Base-by-base conservation (phyloP, 345 rosid genomes). In the Pugionium dolabratum region DNA sequence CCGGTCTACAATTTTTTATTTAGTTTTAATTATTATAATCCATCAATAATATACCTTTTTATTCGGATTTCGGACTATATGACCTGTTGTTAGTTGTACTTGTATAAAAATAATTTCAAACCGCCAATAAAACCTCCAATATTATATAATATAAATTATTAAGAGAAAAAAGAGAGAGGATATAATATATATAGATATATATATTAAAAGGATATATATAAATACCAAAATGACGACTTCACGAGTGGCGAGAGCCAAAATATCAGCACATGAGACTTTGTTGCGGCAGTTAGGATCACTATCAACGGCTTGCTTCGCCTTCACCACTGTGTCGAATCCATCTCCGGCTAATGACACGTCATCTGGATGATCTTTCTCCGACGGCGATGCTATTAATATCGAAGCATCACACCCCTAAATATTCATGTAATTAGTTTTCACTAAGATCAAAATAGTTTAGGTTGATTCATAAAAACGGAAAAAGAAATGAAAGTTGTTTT, bases 261-360 rank as follows among this genome's bases (percentile, higher is more conserved):
- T 87, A 69, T 93, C 98, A 40, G 98, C 96, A 66, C 97, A 93
- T 2, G 98, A 89, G 46, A 93, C 98, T 81, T 78, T 89, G 84
- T 87, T 90, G 63, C 77, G 82, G 80, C 98, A 93, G 18, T 57
- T 56, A 1, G 98, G 85, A 74, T 65, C 73, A 0, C 80, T 68
- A 9, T 93, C 98, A 6, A 93, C 82, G 4, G 94, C 94, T 2
- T 84, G 87, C 72, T 93, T 93, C 3, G 98, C 97, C 66, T 87
- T 85, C 47, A 85, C 58, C 65, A 89, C 96, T 0, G 96, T 89
- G 78, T 93, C 98, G 9, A 89, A 92, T 39, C 98, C 95, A 29
- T 75, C 75, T 49, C 74, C 79, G 62, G 74, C 75, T 50, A 69
- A 27, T 44, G 79, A 75, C 3, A 58, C 25, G 10, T 75, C 71